phyloP scores from a whole-genome alignment of 2,329 filamentous ascomycete genomes.

The Neobulgaria alba region DNA sequence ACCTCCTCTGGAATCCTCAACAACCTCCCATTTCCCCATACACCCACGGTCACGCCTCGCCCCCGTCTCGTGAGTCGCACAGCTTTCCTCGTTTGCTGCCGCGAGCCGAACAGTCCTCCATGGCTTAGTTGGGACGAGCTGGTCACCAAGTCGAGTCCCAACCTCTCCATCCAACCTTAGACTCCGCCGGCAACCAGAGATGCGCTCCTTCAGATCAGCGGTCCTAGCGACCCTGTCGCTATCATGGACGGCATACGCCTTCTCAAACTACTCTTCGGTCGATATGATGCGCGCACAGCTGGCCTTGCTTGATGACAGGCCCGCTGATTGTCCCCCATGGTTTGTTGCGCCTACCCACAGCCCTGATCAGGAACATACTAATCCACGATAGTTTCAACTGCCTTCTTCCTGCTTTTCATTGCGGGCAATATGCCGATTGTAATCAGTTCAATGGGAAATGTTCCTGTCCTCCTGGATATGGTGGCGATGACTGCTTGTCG shows the following conservation, averaged over 20 bases:
- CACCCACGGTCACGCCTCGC: too few relatives aligned
- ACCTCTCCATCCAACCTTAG: slow-evolving; percentile 6
- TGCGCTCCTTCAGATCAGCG: slow-evolving; percentile 20
- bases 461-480: slow-evolving; percentile 83
- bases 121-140: not conserved
- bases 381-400: slow-evolving; percentile 75
- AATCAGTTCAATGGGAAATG: slow-evolving; percentile 90
- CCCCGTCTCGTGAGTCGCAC: not conserved
- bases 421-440: slow-evolving; percentile 83
- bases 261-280: slow-evolving; percentile 49
- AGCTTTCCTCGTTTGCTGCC: not conserved
- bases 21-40: too few relatives aligned
- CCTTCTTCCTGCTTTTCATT: slow-evolving; percentile 83
- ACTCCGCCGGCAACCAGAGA: slow-evolving; percentile 13
- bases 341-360: slow-evolving; percentile 32
- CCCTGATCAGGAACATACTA: slow-evolving; percentile 8
- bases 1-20: too few relatives aligned
- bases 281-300: slow-evolving; percentile 58
- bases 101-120: not conserved
- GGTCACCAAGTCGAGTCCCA: not conserved
- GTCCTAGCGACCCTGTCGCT: slow-evolving; percentile 31
- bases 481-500: slow-evolving; percentile 84
- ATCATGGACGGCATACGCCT: slow-evolving; percentile 34
- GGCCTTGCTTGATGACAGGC: slow-evolving; percentile 63
- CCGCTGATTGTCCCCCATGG: slow-evolving; percentile 73